Evolutionary conservation across 441 rosid species (phyloP).

Genomic region (Corymbia calophylla): DNA sequence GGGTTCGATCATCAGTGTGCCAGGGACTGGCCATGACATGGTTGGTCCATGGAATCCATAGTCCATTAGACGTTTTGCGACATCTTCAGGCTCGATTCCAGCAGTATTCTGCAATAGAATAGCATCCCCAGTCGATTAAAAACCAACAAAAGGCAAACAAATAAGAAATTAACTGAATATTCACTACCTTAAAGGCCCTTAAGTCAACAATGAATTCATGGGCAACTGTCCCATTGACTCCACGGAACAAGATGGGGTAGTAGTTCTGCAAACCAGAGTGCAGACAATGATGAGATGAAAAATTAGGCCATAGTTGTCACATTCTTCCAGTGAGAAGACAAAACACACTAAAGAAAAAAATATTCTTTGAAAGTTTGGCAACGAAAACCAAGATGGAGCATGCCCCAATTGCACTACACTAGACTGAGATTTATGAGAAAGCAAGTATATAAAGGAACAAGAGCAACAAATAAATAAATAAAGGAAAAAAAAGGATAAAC

Average conservation of each 20-base stretch:
- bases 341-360: not conserved
- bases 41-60: slow-evolving; percentile 97
- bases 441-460: not conserved
- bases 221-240: slow-evolving; percentile 89
- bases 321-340: not conserved
- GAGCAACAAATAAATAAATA: not conserved
- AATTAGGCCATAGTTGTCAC: not conserved
- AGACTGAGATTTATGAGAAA: not conserved
- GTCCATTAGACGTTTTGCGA: slow-evolving; percentile 94
- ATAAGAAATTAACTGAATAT: not conserved
- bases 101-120: slow-evolving; percentile 56
- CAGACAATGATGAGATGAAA: not conserved
- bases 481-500: slow-evolving; percentile 21
- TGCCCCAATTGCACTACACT: not conserved
- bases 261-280: slow-evolving; percentile 40
- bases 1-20: slow-evolving; percentile 97
- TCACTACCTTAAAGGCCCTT: slow-evolving; percentile 77
- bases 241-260: slow-evolving; percentile 87
- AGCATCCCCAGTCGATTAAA: not conserved
- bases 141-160: not conserved
- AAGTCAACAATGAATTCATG: slow-evolving; percentile 94
- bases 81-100: slow-evolving; percentile 95
- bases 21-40: slow-evolving; percentile 99
- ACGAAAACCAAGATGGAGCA: not conserved
- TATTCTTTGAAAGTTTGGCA: not conserved